A percentile compares a stretch with the other conserved stretches of the same genome.
Conservation (phyloP, 1,139 yeast genomes). For the Hansenula anomala region DNA sequence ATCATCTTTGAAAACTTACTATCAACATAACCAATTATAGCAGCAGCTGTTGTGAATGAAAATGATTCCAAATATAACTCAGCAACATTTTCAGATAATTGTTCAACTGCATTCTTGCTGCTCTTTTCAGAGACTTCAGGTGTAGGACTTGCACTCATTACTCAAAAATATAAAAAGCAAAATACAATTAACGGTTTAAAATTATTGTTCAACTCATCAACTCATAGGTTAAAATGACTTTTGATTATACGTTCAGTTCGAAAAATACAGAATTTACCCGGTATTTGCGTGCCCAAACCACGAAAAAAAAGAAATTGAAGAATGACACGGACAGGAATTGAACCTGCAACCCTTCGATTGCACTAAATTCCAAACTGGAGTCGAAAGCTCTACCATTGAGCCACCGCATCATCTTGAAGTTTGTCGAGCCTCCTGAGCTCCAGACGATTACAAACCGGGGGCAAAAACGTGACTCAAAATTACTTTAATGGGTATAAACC, state of each 20-base stretch:
- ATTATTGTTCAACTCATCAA: too few species aligned
- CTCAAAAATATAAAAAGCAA: neutral
- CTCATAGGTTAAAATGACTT: too few species aligned
- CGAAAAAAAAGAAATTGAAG: conserved; percentile 27
- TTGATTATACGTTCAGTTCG: too few species aligned
- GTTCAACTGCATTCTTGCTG: conserved; percentile 12
- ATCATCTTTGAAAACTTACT: conserved; percentile 37
- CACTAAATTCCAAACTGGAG: conserved; percentile 53
- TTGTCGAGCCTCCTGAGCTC: neutral
- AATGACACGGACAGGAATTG: conserved; percentile 71
- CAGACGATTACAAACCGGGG: too few species aligned
- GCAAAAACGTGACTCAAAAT: neutral
- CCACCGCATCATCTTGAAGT: conserved; percentile 62
- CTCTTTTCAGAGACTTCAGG: conserved; percentile 12
- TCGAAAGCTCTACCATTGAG: conserved; percentile 93
- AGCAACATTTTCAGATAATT: conserved; percentile 25
- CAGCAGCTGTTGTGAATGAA: conserved; percentile 96
- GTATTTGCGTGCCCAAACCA: neutral
- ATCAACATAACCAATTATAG: conserved; percentile 90
- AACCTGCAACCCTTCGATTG: conserved; percentile 72
- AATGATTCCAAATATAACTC: conserved; percentile 48
- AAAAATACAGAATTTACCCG: neutral
- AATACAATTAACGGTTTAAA: too few species aligned
- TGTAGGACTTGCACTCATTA: conserved; percentile 5
- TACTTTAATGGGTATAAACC: too few species aligned